A percentile compares a stretch with the other conserved stretches of the same genome.
phyloP scores from a whole-genome alignment of 768 basidiomycete genomes.

The Mycena metata region DNA sequence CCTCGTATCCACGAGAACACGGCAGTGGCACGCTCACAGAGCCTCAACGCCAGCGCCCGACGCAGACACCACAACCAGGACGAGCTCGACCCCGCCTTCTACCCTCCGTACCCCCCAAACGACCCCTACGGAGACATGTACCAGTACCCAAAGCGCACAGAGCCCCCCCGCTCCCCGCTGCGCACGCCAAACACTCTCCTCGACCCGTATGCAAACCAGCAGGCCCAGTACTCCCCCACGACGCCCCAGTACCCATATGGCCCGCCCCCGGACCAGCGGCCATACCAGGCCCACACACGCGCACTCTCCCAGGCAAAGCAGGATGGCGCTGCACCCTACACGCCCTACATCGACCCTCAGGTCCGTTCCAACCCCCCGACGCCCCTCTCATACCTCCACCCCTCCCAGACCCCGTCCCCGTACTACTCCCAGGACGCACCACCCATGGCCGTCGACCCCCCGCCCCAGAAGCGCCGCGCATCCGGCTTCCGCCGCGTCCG shows the following conservation, averaged over 20 bases:
- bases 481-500: constrained; percentile 86
- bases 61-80: constrained; percentile 40
- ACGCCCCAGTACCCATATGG: constrained; percentile 65
- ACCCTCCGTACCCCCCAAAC: constrained; percentile 21
- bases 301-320: constrained; percentile 69
- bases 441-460: constrained; percentile 78
- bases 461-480: constrained; percentile 73
- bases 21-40: constrained; percentile 51
- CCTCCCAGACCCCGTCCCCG: constrained; percentile 61
- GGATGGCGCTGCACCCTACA: constrained; percentile 68
- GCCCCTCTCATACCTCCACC: constrained; percentile 76
- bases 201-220: constrained; percentile 77
- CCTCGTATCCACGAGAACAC: constrained; percentile 68
- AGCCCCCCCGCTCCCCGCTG: constrained; percentile 75
- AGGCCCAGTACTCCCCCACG: constrained; percentile 76
- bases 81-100: constrained; percentile 38
- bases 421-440: constrained; percentile 77
- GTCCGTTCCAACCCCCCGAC: constrained; percentile 79
- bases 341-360: constrained; percentile 66
- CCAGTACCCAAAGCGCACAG: constrained; percentile 61
- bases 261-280: constrained; percentile 57
- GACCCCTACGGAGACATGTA: constrained; percentile 69
- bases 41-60: constrained; percentile 50
- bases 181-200: constrained; percentile 66
- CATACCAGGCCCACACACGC: constrained; percentile 70